phyloP scores from a whole-genome alignment of 2,329 filamentous ascomycete species.

The Teratosphaeria nubilosa region DNA sequence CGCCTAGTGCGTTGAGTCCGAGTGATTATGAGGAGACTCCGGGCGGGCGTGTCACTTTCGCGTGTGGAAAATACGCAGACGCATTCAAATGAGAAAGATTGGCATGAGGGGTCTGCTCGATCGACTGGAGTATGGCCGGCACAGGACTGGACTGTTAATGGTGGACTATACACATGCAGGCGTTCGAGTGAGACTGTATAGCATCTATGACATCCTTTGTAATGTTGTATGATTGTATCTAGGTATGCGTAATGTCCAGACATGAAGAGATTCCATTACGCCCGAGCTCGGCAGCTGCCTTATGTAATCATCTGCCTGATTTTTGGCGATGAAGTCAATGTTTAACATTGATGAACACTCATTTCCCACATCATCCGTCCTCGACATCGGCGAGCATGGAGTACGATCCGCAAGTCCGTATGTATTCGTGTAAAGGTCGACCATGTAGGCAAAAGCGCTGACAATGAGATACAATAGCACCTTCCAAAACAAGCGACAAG shows the following conservation, averaged over 20 bases:
- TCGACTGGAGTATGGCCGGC: too few species aligned
- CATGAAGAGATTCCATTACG: not conserved
- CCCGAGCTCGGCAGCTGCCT: not conserved
- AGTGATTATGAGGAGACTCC: conserved; percentile 27
- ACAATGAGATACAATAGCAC: conserved; percentile 42
- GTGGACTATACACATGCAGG: not conserved
- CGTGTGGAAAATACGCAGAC: conserved; percentile 3
- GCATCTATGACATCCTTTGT: not conserved
- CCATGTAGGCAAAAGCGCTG: conserved; percentile 3
- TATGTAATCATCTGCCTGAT: not conserved
- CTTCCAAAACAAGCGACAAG: conserved; percentile 68
- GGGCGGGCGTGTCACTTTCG: conserved; percentile 12
- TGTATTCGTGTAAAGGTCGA: conserved; percentile 22
- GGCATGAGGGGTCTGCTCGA: not conserved
- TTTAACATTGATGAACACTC: not conserved
- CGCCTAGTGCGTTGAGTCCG: conserved; percentile 23
- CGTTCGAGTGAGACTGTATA: not conserved
- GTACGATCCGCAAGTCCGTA: conserved; percentile 63
- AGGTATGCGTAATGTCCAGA: not conserved
- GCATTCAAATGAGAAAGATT: conserved; percentile 1
- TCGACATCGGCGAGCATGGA: conserved; percentile 46
- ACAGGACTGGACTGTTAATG: too few species aligned
- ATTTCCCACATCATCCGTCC: not conserved
- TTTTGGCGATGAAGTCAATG: not conserved
- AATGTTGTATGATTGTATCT: not conserved